phyloP scores from a whole-genome alignment of 768 basidiomycete genomes.

The Collybia sordida region DNA sequence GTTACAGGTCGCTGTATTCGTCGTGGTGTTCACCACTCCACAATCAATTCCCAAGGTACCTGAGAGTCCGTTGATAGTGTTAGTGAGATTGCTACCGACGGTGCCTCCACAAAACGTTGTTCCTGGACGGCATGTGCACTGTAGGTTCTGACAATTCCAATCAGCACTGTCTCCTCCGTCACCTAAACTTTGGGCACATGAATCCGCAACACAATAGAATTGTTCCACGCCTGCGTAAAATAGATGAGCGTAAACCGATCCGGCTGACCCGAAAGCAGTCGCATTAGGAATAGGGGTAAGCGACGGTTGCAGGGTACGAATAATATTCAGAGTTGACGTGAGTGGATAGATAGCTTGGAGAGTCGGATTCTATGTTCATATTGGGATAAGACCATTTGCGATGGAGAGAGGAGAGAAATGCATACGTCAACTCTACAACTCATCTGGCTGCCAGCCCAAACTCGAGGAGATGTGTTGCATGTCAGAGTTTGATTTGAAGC shows the following conservation, averaged over 20 bases:
- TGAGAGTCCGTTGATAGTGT: constrained; percentile 60
- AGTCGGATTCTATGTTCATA: constrained; percentile 68
- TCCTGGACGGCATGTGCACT: constrained; percentile 69
- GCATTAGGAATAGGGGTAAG: constrained; percentile 68
- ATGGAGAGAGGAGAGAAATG: constrained; percentile 11
- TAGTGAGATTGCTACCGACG: constrained; percentile 46
- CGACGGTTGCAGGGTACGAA: constrained; percentile 68
- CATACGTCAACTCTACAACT: constrained; percentile 81
- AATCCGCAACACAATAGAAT: constrained; percentile 77
- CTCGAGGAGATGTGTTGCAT: constrained; percentile 68
- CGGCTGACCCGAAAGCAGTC: constrained; percentile 54
- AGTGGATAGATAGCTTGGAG: constrained; percentile 74
- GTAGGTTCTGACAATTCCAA: constrained; percentile 74
- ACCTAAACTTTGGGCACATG: constrained; percentile 62
- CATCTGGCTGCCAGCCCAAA: constrained; percentile 81
- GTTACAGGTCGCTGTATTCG: constrained; percentile 57
- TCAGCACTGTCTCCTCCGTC: constrained; percentile 38
- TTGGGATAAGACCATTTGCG: not conserved
- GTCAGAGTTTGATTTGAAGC: constrained; percentile 64
- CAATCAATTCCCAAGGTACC: constrained; percentile 75
- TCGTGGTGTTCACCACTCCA: constrained; percentile 39
- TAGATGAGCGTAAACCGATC: constrained; percentile 64
- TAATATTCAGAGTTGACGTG: constrained; percentile 73
- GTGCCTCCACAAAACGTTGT: constrained; percentile 76
- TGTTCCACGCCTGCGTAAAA: constrained; percentile 85